Conservation (phyloP, 2,329 filamentous ascomycete genomes). For the Fusarium algeriense region DNA sequence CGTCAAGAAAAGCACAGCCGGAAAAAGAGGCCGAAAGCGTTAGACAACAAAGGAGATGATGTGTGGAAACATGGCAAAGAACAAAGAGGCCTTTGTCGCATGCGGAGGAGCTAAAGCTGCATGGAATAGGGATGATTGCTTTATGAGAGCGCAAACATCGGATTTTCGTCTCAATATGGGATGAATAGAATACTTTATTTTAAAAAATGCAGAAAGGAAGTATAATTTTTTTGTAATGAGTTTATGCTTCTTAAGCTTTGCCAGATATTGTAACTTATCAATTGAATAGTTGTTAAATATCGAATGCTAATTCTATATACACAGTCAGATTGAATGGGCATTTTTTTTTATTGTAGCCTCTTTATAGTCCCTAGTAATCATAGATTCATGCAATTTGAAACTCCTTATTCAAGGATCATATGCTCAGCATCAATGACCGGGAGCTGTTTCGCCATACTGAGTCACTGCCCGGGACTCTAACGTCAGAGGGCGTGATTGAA, state of each 20-base stretch:
- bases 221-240: not conserved
- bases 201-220: not conserved
- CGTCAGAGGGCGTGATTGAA: constrained; percentile 32
- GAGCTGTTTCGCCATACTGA: constrained; percentile 38
- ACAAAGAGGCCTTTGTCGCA: constrained; percentile 36
- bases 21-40: constrained; percentile 56
- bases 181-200: constrained; percentile 4
- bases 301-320: too few species aligned
- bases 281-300: too few species aligned
- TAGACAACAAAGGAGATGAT: constrained; percentile 27
- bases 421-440: constrained; percentile 32
- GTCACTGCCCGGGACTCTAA: constrained; percentile 41
- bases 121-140: constrained; percentile 21
- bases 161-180: constrained; percentile 18
- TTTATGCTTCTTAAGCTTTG: too few species aligned
- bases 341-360: not conserved
- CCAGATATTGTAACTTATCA: too few species aligned
- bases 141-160: constrained; percentile 7
- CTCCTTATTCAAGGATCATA: constrained; percentile 15
- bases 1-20: constrained; percentile 55
- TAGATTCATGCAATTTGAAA: constrained; percentile 21
- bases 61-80: constrained; percentile 15
- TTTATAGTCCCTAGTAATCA: constrained; percentile 7
- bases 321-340: not conserved
- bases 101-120: constrained; percentile 24